These are phyloP conservation scores for Spizellomyces sp. DNA, from an alignment of 192 early-diverging fungal species.

Conservation along the genomic window DNA sequence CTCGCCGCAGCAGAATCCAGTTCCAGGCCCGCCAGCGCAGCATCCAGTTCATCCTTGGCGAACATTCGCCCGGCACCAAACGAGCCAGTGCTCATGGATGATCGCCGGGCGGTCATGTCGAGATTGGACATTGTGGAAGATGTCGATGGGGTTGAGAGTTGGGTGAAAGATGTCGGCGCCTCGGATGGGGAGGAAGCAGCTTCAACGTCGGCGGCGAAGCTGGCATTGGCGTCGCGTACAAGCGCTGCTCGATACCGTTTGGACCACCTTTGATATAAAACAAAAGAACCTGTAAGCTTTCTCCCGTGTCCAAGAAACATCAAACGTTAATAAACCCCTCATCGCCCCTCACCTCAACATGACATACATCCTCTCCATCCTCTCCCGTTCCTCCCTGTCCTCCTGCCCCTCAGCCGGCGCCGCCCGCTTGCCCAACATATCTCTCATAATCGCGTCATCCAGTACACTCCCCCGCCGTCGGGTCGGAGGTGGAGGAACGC, in stretches of 20 bases:
- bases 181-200: neutral
- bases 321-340: neutral
- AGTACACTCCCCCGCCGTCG: slow-evolving; percentile 20
- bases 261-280: slow-evolving; percentile 15
- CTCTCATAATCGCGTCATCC: slow-evolving; percentile 28
- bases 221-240: slow-evolving; percentile 25
- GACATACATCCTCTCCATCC: slow-evolving; percentile 39
- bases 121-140: neutral
- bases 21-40: slow-evolving; percentile 14
- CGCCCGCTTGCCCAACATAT: slow-evolving; percentile 21
- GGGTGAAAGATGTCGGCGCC: neutral
- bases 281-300: neutral
- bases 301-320: neutral
- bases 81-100: slow-evolving; percentile 17
- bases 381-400: slow-evolving; percentile 15
- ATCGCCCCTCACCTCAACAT: slow-evolving; percentile 17
- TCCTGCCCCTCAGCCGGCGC: slow-evolving; percentile 14
- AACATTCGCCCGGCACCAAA: slow-evolving; percentile 27
- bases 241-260: slow-evolving; percentile 25
- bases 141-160: neutral
- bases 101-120: slow-evolving; percentile 21
- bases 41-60: slow-evolving; percentile 19
- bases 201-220: slow-evolving; percentile 1
- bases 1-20: neutral
- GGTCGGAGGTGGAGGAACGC: slow-evolving; percentile 22